Percentiles rank a stretch among this genome's conserved stretches.
Conservation (phyloP, 176 grass and related monocot genomes). For the Urochloa ruziziensis region DNA sequence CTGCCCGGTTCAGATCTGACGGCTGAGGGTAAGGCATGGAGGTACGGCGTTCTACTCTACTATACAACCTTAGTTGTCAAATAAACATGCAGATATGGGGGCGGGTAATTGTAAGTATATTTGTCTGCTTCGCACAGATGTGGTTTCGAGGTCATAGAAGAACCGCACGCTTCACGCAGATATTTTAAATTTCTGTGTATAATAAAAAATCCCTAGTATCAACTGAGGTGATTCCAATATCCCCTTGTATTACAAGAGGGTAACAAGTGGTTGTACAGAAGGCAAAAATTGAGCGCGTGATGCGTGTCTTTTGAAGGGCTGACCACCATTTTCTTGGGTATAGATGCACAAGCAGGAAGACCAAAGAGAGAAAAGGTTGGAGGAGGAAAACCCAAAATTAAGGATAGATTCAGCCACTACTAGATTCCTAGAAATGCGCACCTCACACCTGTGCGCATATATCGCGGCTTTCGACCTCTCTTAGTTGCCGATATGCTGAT, state of each 20-base stretch:
- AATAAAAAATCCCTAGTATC: too few relatives aligned
- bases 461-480: conserved; percentile 8
- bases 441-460: conserved; percentile 17
- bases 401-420: conserved; percentile 10
- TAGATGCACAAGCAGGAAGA: too few relatives aligned
- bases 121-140: too few relatives aligned
- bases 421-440: conserved; percentile 24
- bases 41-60: not conserved
- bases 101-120: not conserved
- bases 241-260: not conserved
- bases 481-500: conserved; percentile 34
- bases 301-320: not conserved
- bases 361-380: not conserved
- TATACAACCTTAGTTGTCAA: too few relatives aligned
- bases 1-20: not conserved
- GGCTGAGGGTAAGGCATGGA: not conserved
- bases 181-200: too few relatives aligned
- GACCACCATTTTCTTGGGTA: not conserved
- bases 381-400: not conserved
- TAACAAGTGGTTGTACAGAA: not conserved
- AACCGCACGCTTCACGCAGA: too few relatives aligned
- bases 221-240: not conserved
- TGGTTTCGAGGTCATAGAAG: too few relatives aligned
- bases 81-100: too few relatives aligned
- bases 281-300: not conserved